Percentiles rank a stretch among this genome's conserved stretches.
phyloP scores from a whole-genome alignment of 768 basidiomycete species.

The Suillus tomentosus region DNA sequence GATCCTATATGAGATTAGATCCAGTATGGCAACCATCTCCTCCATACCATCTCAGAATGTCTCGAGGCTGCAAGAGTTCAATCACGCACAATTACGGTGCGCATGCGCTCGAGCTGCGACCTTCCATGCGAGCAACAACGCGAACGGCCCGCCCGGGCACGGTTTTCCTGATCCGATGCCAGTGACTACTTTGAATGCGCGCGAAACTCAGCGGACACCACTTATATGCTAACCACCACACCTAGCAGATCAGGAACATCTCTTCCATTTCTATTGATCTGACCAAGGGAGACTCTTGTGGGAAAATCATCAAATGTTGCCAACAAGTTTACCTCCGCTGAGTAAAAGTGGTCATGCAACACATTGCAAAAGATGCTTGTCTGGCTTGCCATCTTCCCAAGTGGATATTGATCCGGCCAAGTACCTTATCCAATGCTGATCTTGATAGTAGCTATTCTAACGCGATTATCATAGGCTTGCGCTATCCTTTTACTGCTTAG shows the following conservation, averaged over 20 bases:
- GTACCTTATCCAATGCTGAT: slow-evolving; percentile 39
- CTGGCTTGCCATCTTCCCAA: slow-evolving; percentile 69
- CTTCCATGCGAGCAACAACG: not conserved
- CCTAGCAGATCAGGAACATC: not conserved
- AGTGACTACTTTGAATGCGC: not conserved
- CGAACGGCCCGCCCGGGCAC: slow-evolving; percentile 1
- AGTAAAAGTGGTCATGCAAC: slow-evolving; percentile 55
- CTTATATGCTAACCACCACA: not conserved
- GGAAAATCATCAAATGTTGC: not conserved
- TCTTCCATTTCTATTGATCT: not conserved
- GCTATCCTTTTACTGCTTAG: slow-evolving; percentile 86
- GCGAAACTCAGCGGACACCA: not conserved
- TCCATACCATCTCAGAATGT: not conserved
- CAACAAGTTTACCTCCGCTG: slow-evolving; percentile 28
- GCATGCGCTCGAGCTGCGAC: not conserved
- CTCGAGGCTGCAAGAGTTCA: not conserved
- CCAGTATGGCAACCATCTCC: not conserved
- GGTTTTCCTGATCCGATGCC: not conserved
- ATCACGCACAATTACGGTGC: not conserved
- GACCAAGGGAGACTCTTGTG: not conserved
- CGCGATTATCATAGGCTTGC: slow-evolving; percentile 59
- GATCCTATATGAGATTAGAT: not conserved
- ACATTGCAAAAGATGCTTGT: slow-evolving; percentile 70
- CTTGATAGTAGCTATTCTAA: slow-evolving; percentile 14
- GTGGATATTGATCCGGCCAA: slow-evolving; percentile 73